phyloP scores from a whole-genome alignment of 1,284 basidiomycete genomes.

The Taiwanofungus camphoratus region DNA sequence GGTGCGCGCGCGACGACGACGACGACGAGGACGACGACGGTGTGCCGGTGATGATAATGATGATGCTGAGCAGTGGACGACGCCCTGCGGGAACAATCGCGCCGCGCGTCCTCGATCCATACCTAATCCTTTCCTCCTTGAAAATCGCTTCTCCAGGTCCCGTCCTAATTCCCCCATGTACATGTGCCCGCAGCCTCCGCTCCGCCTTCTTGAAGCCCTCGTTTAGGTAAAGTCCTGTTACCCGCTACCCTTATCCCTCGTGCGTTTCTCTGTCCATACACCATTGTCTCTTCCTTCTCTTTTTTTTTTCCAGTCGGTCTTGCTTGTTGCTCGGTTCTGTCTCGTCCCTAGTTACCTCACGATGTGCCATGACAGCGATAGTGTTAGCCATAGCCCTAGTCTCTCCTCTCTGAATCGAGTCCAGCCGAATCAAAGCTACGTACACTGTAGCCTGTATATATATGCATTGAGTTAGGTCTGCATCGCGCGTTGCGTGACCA shows the following conservation, averaged over 20 bases:
- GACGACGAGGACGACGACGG: neutral
- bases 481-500: too few relatives aligned
- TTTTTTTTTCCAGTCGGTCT: neutral
- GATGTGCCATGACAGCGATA: conserved; percentile 4
- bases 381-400: conserved; percentile 2
- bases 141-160: neutral
- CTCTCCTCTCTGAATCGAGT: too few relatives aligned
- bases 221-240: neutral
- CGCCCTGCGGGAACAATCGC: neutral
- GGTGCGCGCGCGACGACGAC: neutral
- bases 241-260: neutral
- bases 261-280: neutral
- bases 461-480: too few relatives aligned
- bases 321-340: neutral
- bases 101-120: neutral
- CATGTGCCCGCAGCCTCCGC: neutral
- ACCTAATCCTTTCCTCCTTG: neutral
- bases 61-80: neutral
- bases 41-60: neutral
- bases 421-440: too few relatives aligned
- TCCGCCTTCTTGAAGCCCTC: too few relatives aligned
- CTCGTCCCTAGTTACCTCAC: neutral
- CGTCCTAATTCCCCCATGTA: neutral
- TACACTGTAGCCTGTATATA: too few relatives aligned
- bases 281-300: neutral